These are phyloP conservation scores for Kernera saxatilis DNA, from an alignment of 345 rosid species.

Conservation along the genomic window DNA sequence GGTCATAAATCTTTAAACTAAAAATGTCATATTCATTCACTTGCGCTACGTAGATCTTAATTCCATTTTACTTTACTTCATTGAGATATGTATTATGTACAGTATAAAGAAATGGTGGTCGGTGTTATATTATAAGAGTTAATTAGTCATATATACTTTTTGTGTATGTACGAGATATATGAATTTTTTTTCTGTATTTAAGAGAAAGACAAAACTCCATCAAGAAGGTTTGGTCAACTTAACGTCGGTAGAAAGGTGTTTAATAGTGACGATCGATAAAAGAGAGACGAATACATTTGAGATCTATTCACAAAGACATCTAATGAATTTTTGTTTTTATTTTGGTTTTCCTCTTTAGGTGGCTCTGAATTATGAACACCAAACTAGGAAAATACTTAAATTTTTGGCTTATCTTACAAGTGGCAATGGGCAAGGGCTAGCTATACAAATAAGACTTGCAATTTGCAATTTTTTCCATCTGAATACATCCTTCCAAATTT, in stretches of 20 bases:
- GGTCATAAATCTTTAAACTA: not conserved
- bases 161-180: not conserved
- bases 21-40: not conserved
- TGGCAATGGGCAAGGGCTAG: too few species aligned
- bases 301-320: not conserved
- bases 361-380: not conserved
- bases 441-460: not conserved
- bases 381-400: not conserved
- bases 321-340: not conserved
- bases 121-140: not conserved
- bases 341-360: slow-evolving; percentile 5
- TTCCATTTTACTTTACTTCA: not conserved
- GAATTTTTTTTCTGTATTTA: not conserved
- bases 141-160: not conserved
- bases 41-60: not conserved
- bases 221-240: slow-evolving; percentile 4
- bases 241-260: not conserved
- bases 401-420: not conserved
- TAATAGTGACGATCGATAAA: not conserved
- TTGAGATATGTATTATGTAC: not conserved
- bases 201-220: not conserved
- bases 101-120: not conserved
- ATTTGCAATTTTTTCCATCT: not conserved
- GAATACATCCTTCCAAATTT: not conserved
- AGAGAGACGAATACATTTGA: not conserved